These are phyloP conservation scores for carrot (Daucus carota) DNA, from an alignment of 129 eudicot species.

Conservation along the genomic window DH1_v3.0 NC_030388.2:552001-552500, in stretches of 20 bases:
- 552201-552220: slow-evolving; percentile 2
- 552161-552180: not conserved
- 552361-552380: slow-evolving; percentile 12
- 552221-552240: slow-evolving; percentile 40
- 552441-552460: slow-evolving; percentile 75
- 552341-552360: not conserved
- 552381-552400: slow-evolving; percentile 65
- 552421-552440: slow-evolving; percentile 96
- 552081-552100: not conserved
- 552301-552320: slow-evolving; percentile 46
- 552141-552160: not conserved
- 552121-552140: not conserved
- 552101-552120: not conserved
- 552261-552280: slow-evolving; percentile 84
- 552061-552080: not conserved
- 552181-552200: not conserved
- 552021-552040: slow-evolving; percentile 53
- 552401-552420: slow-evolving; percentile 57
- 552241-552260: slow-evolving; percentile 96
- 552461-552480: slow-evolving; percentile 9
- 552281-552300: slow-evolving; percentile 77
- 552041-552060: not conserved
- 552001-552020: slow-evolving; percentile 74
- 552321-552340: not conserved
- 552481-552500: not conserved